Evolutionary conservation across 2,329 filamentous ascomycete genomes (phyloP), one percentile per base, ranked within the genome.

Genomic region (Endoconidiophora polonica): DNA sequence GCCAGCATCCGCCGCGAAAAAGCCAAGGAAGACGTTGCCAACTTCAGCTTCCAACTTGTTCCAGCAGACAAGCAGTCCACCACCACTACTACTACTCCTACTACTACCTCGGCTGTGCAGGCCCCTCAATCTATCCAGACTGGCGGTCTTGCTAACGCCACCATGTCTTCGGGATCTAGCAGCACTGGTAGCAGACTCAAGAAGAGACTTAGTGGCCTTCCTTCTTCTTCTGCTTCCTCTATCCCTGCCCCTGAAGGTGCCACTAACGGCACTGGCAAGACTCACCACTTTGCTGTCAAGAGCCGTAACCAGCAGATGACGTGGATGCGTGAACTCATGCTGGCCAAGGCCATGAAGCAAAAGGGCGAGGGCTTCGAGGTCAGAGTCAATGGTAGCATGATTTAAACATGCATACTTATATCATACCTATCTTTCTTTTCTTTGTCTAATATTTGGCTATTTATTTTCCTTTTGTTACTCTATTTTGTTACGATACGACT

Each of bases 301-400:
- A 78, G 73, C 58, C 76, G 87, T 12, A 86, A 95, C 60, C 85
- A 95, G 62, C 76, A 90, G 54, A 95, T 96, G 59, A 90, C 95
- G 63, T 98, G 91, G 91, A 93, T 93, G 86, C 74, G 86, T 49
- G 86, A 93, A 72, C 68, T 93, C 54, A 93, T 93, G 86, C 76
- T 93, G 43, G 86, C 86, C 49, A 91, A 91, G 69, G 86, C 86
- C 16, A 69, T 86, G 61, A 84, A 81, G 69, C 82, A 86, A 65
- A 91, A 88, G 73, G 79, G 77, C 44, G 80, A 86, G 58, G 86
- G 86, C 16, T 90, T 83, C 58, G 83, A 88, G 66, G 77, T 91
- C 58, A 83, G 79, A 60, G 77, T 88, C 55, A 90, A 90, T 60
- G 85, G 85, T 42, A 81, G 78, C 65, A 81, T 81, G 76, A 81